Conservation (phyloP, 2,329 filamentous ascomycete genomes). For the Nigrospora oryzae region DNA sequence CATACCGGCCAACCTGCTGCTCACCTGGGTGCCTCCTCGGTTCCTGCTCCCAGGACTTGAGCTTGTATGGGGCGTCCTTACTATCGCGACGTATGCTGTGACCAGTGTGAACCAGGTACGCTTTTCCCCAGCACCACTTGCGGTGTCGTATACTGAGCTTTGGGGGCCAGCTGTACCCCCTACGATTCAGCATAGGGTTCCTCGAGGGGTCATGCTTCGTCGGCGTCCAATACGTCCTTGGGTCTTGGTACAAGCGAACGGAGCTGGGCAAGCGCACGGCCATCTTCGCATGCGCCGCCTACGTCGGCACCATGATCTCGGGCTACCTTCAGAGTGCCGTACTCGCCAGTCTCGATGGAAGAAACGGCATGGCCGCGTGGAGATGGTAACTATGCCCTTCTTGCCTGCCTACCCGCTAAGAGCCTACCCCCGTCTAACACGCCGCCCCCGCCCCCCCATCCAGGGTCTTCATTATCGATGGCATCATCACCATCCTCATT, state of each 20-base stretch:
- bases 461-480: constrained; percentile 30
- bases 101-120: constrained; percentile 9
- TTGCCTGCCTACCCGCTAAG: too few relatives aligned
- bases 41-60: constrained; percentile 38
- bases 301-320: constrained; percentile 51
- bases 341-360: constrained; percentile 28
- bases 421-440: background rate
- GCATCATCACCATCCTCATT: constrained; percentile 43
- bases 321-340: constrained; percentile 45
- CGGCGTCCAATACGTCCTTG: constrained; percentile 39
- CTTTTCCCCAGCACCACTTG: too few relatives aligned
- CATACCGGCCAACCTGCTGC: constrained; percentile 10
- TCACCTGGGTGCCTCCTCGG: constrained; percentile 31
- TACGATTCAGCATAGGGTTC: constrained; percentile 35
- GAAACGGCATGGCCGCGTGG: constrained; percentile 40
- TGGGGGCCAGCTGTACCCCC: constrained; percentile 14
- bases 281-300: constrained; percentile 53
- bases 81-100: constrained; percentile 11
- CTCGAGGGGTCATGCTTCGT: constrained; percentile 39
- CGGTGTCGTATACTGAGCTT: background rate
- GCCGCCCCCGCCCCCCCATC: background rate
- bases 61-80: constrained; percentile 11
- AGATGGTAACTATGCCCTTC: constrained; percentile 28
- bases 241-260: constrained; percentile 50
- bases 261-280: constrained; percentile 56